These are phyloP conservation scores for Fusarium floridanum DNA, from an alignment of 2,329 filamentous ascomycete genomes.

Conservation along the genomic window DNA sequence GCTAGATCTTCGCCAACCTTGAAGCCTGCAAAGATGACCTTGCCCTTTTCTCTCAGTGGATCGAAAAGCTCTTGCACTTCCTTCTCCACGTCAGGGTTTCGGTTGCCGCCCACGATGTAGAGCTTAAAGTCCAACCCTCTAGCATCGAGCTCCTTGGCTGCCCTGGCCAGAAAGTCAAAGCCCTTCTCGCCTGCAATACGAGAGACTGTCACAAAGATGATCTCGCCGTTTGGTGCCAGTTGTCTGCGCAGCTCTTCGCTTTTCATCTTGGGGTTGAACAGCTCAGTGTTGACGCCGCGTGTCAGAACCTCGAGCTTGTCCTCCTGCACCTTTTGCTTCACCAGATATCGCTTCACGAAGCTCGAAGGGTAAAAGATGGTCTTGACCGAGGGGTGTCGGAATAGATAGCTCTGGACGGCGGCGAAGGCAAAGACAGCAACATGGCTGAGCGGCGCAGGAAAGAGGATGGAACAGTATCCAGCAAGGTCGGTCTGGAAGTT, in stretches of 20 bases:
- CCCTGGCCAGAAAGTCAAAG: slow-evolving; percentile 74
- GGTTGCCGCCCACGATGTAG: slow-evolving; percentile 76
- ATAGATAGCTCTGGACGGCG: slow-evolving; percentile 75
- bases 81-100: slow-evolving; percentile 71
- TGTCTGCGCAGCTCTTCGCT: slow-evolving; percentile 64
- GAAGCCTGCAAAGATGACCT: slow-evolving; percentile 76
- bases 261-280: slow-evolving; percentile 69
- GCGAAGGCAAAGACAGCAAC: slow-evolving; percentile 73
- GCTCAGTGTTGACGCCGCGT: slow-evolving; percentile 73
- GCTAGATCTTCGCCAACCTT: slow-evolving; percentile 71
- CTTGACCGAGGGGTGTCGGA: slow-evolving; percentile 70
- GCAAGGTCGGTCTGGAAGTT: slow-evolving; percentile 81
- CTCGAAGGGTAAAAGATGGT: slow-evolving; percentile 78
- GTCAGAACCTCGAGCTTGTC: slow-evolving; percentile 72
- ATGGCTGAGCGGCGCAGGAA: slow-evolving; percentile 70
- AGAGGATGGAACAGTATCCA: slow-evolving; percentile 77
- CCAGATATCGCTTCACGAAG: slow-evolving; percentile 72
- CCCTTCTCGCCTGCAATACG: slow-evolving; percentile 78
- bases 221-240: slow-evolving; percentile 72
- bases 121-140: slow-evolving; percentile 72
- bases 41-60: slow-evolving; percentile 59
- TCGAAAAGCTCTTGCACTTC: slow-evolving; percentile 73
- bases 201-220: slow-evolving; percentile 75
- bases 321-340: slow-evolving; percentile 65
- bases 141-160: slow-evolving; percentile 65